Base-by-base conservation (phyloP, 805 yeast species). In the Metschnikowia gelsemii region DNA sequence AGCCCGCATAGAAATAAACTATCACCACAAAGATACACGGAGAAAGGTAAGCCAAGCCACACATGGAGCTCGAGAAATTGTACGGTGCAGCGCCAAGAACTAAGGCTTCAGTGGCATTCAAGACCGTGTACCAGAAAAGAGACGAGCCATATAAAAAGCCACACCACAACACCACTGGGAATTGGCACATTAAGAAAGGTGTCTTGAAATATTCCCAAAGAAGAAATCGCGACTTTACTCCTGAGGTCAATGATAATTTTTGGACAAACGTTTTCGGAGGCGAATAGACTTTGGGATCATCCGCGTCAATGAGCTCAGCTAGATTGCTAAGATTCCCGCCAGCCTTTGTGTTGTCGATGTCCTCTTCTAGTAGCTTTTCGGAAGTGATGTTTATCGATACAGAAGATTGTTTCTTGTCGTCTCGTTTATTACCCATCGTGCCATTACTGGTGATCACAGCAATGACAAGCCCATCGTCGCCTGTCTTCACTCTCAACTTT, bases 11-110 rank as follows among this genome's bases (percentile, higher is more conserved):
- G 43, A 49, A 49, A 34, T 49, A 46, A 26, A 46, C 37, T 11
- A 46, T 22, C 33, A 46, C 29, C 18, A 45, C 50, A 16, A 49
- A 49, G 12, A 49, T 49, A 22, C 48, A 43, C 4, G 52, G 52
- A 4, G 50, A 46, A 21, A 49, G 27, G 40, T 49, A 49, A 11
- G 50, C 50, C 50, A 49, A 49, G 7, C 50, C 52, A 19, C 48
- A 43, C 52, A 46, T 46, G 29, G 52, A 23, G 12, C 75, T 49
- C 5, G 72, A 61, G 52, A 77, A 77, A 54, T 75, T 68, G 58
- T 78, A 78, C n/a, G 81, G 82, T 4, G 59, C 61, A 3, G 63
- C 73, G 24, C 51, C 38, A 18, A 55, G 48, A 11, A 55, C 57
- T 22, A 49, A 34, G 8, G 59, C 55, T 36, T 51, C 55, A 3